These are phyloP conservation scores for Aspergillus unguis DNA, from an alignment of 2,329 filamentous ascomycete genomes.

Conservation along the genomic window DNA sequence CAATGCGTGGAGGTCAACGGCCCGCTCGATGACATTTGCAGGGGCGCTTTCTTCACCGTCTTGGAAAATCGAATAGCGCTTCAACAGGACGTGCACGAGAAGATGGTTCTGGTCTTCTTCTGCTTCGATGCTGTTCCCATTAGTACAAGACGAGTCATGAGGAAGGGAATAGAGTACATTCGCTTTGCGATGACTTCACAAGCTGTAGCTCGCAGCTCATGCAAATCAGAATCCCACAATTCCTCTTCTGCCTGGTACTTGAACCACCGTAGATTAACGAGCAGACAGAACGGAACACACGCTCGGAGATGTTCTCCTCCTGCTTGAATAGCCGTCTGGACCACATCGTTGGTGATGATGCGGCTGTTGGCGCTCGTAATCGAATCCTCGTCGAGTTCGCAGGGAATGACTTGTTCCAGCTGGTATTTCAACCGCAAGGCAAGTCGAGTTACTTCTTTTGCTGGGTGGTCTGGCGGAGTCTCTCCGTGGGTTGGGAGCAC, in stretches of 20 bases:
- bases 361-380: constrained; percentile 79
- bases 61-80: constrained; percentile 78
- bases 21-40: constrained; percentile 86
- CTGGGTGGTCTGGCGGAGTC: constrained; percentile 62
- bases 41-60: constrained; percentile 69
- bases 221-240: constrained; percentile 88
- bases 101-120: constrained; percentile 79
- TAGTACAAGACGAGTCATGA: constrained; percentile 1
- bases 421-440: constrained; percentile 87
- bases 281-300: constrained; percentile 80
- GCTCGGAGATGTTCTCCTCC: constrained; percentile 70
- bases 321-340: constrained; percentile 76
- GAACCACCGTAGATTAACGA: constrained; percentile 75
- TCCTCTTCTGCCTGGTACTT: constrained; percentile 73
- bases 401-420: constrained; percentile 83
- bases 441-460: constrained; percentile 80
- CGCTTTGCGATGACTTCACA: constrained; percentile 91
- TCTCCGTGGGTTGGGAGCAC: constrained; percentile 43
- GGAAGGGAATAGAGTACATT: constrained; percentile 36
- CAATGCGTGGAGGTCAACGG: constrained; percentile 87
- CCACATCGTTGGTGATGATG: constrained; percentile 75
- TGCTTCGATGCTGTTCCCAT: constrained; percentile 66
- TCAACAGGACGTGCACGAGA: constrained; percentile 76
- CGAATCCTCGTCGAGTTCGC: constrained; percentile 73
- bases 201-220: constrained; percentile 72